Percentiles rank a stretch among this genome's conserved stretches.
These are phyloP conservation scores for Elymus sibiricus DNA, from an alignment of 176 grass and related monocot species.

Conservation along the genomic window DNA sequence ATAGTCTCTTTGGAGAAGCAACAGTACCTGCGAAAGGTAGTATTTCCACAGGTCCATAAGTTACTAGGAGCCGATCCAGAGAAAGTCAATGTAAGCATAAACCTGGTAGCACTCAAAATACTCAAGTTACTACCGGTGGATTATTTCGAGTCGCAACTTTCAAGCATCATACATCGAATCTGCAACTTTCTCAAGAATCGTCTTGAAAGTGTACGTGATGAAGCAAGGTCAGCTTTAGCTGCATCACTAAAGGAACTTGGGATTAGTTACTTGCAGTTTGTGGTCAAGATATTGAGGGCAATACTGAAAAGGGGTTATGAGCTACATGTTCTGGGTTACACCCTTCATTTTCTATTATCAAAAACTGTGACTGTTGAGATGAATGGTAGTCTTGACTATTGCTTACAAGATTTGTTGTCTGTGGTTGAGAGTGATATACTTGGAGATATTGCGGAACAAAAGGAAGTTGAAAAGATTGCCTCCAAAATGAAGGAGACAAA, in stretches of 20 bases:
- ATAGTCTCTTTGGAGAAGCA: slow-evolving; percentile 51
- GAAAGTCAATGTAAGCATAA: slow-evolving; percentile 84
- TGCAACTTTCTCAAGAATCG: slow-evolving; percentile 90
- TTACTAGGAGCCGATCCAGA: slow-evolving; percentile 65
- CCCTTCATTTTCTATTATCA: slow-evolving; percentile 77
- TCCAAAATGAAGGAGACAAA: slow-evolving; percentile 98
- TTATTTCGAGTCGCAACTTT: slow-evolving; percentile 82
- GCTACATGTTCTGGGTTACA: slow-evolving; percentile 93
- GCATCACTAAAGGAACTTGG: slow-evolving; percentile 92
- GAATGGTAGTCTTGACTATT: slow-evolving; percentile 82
- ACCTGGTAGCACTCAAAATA: slow-evolving; percentile 85
- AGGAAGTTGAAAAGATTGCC: slow-evolving; percentile 95
- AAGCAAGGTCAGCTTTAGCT: slow-evolving; percentile 82
- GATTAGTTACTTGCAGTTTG: slow-evolving; percentile 76
- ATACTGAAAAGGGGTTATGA: slow-evolving; percentile 97
- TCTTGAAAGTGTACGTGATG: slow-evolving; percentile 86
- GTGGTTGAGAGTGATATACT: slow-evolving; percentile 77
- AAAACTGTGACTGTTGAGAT: slow-evolving; percentile 47
- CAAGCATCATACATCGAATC: slow-evolving; percentile 75
- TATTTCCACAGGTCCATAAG: slow-evolving; percentile 71
- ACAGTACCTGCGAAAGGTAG: slow-evolving; percentile 69
- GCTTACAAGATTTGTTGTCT: slow-evolving; percentile 77
- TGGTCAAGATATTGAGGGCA: slow-evolving; percentile 80
- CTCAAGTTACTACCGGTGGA: slow-evolving; percentile 82
- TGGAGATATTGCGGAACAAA: slow-evolving; percentile 90